These are phyloP conservation scores for Isatis lusitanica DNA, from an alignment of 441 rosid species.

Conservation along the genomic window DNA sequence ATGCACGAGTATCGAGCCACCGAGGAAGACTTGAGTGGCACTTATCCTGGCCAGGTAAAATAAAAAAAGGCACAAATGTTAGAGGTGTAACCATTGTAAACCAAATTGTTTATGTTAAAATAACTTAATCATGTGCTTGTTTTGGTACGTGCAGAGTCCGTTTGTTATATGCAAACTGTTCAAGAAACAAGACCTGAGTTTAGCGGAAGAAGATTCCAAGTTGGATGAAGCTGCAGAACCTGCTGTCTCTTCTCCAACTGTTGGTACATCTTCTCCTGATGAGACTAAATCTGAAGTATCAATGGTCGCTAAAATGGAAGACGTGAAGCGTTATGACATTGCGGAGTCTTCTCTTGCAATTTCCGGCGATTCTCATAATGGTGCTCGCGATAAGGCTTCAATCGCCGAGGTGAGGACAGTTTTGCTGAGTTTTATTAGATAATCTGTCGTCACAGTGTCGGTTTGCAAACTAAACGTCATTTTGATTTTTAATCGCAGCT, in stretches of 20 bases:
- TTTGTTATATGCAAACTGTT: slow-evolving; percentile 80
- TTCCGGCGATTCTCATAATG: slow-evolving; percentile 25
- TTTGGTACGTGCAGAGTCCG: slow-evolving; percentile 49
- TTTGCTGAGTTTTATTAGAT: slow-evolving; percentile 1
- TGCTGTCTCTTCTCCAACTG: slow-evolving; percentile 38
- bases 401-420: slow-evolving; percentile 43
- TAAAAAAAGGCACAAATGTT: not conserved
- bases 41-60: slow-evolving; percentile 40
- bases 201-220: slow-evolving; percentile 32
- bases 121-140: not conserved
- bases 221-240: slow-evolving; percentile 46
- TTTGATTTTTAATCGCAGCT: slow-evolving; percentile 36
- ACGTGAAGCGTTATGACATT: slow-evolving; percentile 19
- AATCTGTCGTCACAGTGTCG: not conserved
- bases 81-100: not conserved
- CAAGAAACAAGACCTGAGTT: slow-evolving; percentile 60
- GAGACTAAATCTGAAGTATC: slow-evolving; percentile 47
- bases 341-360: slow-evolving; percentile 17
- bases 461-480: not conserved
- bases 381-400: slow-evolving; percentile 25
- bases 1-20: slow-evolving; percentile 81
- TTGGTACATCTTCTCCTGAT: slow-evolving; percentile 39
- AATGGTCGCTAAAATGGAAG: slow-evolving; percentile 32
- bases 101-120: not conserved
- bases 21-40: slow-evolving; percentile 28